These are phyloP conservation scores for Botrytis aclada DNA, from an alignment of 2,329 filamentous ascomycete genomes.

Conservation along the genomic window DNA sequence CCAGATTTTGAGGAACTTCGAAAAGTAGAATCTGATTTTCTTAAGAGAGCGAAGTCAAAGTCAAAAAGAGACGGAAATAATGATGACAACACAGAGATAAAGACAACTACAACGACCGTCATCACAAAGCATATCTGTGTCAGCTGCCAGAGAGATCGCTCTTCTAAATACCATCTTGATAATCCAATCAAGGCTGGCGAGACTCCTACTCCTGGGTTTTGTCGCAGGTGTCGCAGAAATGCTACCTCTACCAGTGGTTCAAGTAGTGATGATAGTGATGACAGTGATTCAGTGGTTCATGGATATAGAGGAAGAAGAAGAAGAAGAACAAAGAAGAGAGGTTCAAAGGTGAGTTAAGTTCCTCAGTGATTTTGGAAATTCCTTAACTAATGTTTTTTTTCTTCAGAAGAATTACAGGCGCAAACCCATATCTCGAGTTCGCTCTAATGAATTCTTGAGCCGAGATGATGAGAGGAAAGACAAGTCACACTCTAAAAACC, in stretches of 20 bases:
- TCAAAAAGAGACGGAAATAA: background rate
- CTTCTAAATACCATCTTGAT: slow-evolving; percentile 41
- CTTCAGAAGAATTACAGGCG: background rate
- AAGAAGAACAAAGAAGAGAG: background rate
- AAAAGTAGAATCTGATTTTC: slow-evolving; percentile 26
- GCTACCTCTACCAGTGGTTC: slow-evolving; percentile 29
- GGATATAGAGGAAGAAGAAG: background rate
- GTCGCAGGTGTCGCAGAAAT: slow-evolving; percentile 40
- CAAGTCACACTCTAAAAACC: background rate
- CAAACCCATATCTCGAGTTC: background rate
- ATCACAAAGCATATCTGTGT: slow-evolving; percentile 45
- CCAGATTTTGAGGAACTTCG: slow-evolving; percentile 25
- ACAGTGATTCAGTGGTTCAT: background rate
- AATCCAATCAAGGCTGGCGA: slow-evolving; percentile 37
- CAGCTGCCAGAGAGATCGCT: slow-evolving; percentile 43
- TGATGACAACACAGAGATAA: background rate
- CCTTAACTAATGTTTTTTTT: background rate
- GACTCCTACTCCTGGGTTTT: slow-evolving; percentile 39
- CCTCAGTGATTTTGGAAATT: background rate
- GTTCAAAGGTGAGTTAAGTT: background rate
- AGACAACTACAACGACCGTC: slow-evolving; percentile 24
- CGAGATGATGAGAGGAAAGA: background rate
- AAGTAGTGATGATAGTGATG: slow-evolving; percentile 17
- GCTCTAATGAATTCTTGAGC: background rate
- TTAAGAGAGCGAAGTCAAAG: background rate